These are phyloP conservation scores for Lasiodiplodia hormozganensis DNA, from an alignment of 2,329 filamentous ascomycete species.

Conservation along the genomic window DNA sequence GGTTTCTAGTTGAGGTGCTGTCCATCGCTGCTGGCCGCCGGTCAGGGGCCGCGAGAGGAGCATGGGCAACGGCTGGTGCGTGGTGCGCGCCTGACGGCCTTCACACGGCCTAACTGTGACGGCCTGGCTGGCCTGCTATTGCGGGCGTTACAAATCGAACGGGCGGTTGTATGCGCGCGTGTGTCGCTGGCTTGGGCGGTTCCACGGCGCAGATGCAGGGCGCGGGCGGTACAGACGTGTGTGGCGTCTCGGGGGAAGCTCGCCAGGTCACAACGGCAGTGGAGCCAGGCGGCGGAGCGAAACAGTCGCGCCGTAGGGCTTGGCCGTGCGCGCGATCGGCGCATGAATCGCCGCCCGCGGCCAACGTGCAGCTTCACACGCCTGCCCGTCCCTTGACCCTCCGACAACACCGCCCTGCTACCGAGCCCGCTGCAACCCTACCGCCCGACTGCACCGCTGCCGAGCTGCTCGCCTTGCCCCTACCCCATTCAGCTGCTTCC, in stretches of 20 bases:
- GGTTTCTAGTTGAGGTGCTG: background rate
- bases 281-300: background rate
- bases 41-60: background rate
- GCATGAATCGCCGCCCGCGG: conserved; percentile 10
- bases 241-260: conserved; percentile 1
- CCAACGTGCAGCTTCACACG: conserved; percentile 7
- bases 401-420: conserved; percentile 1
- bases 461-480: conserved; percentile 4
- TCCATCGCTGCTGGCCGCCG: background rate
- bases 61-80: background rate
- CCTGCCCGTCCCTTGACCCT: conserved; percentile 7
- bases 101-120: background rate
- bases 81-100: conserved; percentile 17
- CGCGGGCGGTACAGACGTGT: background rate
- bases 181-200: background rate
- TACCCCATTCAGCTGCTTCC: conserved; percentile 3
- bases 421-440: conserved; percentile 5
- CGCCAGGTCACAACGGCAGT: background rate
- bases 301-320: conserved; percentile 1
- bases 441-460: conserved; percentile 7
- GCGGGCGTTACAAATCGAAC: background rate
- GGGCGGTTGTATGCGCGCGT: background rate
- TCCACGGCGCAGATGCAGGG: background rate
- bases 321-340: conserved; percentile 6
- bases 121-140: background rate